Base-by-base conservation (phyloP, 768 basidiomycete genomes). In the Rossbeevera mucosa region DNA sequence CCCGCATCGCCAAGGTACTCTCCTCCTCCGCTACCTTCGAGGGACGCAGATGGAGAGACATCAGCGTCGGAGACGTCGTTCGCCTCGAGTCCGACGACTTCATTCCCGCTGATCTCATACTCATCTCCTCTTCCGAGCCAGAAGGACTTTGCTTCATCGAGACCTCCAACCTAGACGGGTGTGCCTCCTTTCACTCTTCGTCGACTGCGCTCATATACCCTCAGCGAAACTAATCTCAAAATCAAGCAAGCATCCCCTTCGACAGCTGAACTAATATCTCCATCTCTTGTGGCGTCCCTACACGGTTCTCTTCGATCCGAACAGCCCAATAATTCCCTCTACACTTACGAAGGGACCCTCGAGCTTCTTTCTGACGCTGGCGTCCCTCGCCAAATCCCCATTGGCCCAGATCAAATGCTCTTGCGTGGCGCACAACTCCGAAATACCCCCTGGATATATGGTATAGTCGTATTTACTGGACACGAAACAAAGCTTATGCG, bases 401-500 rank as follows among this genome's bases (percentile, higher is more conserved):
- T 98, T 14, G 94, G 94, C 4, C 95, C 96, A 1, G 94, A 96
- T 64, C 96, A 99, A 68, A 77, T 98, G 62, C 77, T 98, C 11
- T 75, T 99, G 36, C 84, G 96, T 28, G 96, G 96, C 1, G 94
- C 96, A 25, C 96, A 99, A 67, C 67, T 99, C 51, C 80, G 96
- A 51, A 99, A 99, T 68, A 98, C 96, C 2, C 84, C 88, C 8
- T 99, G 96, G 96, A 81, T 90, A 25, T 98, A 97, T 68, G 95
- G 94, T 12, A 65, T 99, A 7, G 86, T 86, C 29, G 88, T 98
- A 38, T 97, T 93, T 61, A 95, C 94, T 0, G 96, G 96, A 0
- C 96, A 98, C 64, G 94, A 99, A 75, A 98, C 96, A 18, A 99
- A 99, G 70, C 71, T 99, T 31, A 94, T 98, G 93, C 81, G 91